Evolutionary conservation across 805 yeast genomes (phyloP), one percentile per base, ranked within the genome.

Genomic region (Candida hungchunana): DNA sequence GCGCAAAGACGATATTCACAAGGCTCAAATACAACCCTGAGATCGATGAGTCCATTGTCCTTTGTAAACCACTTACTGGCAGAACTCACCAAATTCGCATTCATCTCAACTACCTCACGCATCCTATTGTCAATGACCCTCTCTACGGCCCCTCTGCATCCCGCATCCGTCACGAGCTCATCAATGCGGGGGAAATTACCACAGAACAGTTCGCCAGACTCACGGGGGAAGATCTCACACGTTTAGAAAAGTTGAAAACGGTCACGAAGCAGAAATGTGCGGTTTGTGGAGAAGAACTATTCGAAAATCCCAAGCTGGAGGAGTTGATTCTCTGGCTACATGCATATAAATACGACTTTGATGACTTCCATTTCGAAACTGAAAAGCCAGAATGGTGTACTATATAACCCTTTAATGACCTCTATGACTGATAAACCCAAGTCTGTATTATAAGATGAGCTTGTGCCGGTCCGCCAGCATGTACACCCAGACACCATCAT

Each of bases 51-150:
- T 48, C 53, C 3, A 67, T 93, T 19, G 96, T 93, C 4, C 67
- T 77, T 33, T 90, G 97, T 58, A 72, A 66, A 37, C 98, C 98
- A 1, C 62, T 75, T 10, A 90, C 98, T 0, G 98, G 98, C 0
- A 69, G 98, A 51, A 87, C 97, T 0, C 98, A 93, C 57, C 98
- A 93, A 56, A 88, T 93, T 28, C 65, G 98, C 37, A 95, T 93
- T 1, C 98, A 93, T 63, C 62, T 93, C 39, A 96, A 89, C 58
- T 81, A 67, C 46, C 51, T 93, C 13, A 96, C 96, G 0, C 71
- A 67, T 51, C 96, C 98, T 0, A 93, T 90, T 28, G 85, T 83
- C 4, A 89, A 90, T 54, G 98, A 90, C 58, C 97, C 97, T 0
- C 29, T 53, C 63, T 89, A 9, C 88, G 55, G 55, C 4, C 55